Base-by-base conservation (phyloP, 2,329 filamentous ascomycete genomes). In the Canariomyces notabilis region DNA sequence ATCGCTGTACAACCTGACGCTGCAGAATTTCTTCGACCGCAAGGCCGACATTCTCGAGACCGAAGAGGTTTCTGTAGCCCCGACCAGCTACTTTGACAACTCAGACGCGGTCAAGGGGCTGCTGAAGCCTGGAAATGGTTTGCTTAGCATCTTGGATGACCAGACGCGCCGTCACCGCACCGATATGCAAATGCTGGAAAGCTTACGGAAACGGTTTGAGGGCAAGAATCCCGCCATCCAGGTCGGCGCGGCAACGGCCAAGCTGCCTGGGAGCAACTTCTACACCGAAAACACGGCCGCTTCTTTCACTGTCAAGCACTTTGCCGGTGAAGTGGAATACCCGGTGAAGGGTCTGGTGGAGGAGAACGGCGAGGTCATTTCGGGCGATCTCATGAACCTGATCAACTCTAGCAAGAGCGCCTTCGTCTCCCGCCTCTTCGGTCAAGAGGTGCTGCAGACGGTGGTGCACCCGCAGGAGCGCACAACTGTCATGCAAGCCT, bases 11-110 rank as follows among this genome's bases (percentile, higher is more conserved):
- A 93, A 96, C 63, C 83, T 95, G 59, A 90, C 89, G 26, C 75
- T 97, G 19, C 90, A 95, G 62, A 94, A 87, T 65, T 97, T 98
- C 69, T 98, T 97, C 64, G 90, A 96, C 61, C 83, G 85, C 56
- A 94, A 93, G 66, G 89, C 90, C 0, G 91, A 97, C 52, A 80
- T 95, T 69, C 76, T 98, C 18, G 93, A 98, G 62, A 89, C 85
- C 1, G 93, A 98, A 64, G 93, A 98, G 63, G 88, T 98, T 29
- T 82, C 76, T 23, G 88, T 98, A 2, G 79, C 90, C 2, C 84
- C 90, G 1, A 96, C 91, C 0, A 95, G 89, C 69, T 98, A 97
- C 67, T 98, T 96, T 58, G 93, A 98, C 67, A 98, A 97, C 66
- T 89, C 87, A 0, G 93, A 97, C 64, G 89, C 91, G 8, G 89